phyloP scores from a whole-genome alignment of 352 stramenopile genomes.

The Phytophthora tentaculata region DNA sequence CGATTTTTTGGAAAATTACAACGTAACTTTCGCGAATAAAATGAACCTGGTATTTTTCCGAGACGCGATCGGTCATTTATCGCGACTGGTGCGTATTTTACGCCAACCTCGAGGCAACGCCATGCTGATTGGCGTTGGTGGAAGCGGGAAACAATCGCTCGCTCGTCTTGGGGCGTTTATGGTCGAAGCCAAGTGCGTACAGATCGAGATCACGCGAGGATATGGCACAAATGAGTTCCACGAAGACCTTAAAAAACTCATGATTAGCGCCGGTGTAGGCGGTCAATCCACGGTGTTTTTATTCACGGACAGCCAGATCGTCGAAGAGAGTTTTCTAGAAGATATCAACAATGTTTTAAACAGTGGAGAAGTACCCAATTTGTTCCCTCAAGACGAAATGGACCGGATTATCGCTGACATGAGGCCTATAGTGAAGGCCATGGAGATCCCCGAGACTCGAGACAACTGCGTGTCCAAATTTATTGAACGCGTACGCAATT shows the following conservation, averaged over 20 bases:
- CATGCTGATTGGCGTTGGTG: constrained; percentile 96
- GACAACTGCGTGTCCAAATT: constrained; percentile 93
- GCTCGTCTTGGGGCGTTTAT: constrained; percentile 92
- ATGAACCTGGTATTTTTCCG: constrained; percentile 98
- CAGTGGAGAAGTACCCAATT: constrained; percentile 95
- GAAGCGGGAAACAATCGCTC: constrained; percentile 94
- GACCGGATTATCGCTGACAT: constrained; percentile 94
- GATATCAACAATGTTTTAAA: constrained; percentile 98
- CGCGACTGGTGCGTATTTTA: constrained; percentile 90
- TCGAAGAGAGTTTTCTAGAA: constrained; percentile 95
- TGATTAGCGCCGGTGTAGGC: constrained; percentile 93
- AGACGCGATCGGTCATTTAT: constrained; percentile 92
- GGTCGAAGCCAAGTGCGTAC: constrained; percentile 89
- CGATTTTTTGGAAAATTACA: constrained; percentile 95
- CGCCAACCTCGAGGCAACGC: constrained; percentile 93
- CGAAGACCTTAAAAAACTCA: constrained; percentile 94
- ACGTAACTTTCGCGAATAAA: constrained; percentile 92
- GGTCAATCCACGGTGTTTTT: constrained; percentile 88
- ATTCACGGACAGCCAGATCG: constrained; percentile 96
- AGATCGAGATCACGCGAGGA: constrained; percentile 93
- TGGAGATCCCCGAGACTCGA: constrained; percentile 90
- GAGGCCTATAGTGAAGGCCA: constrained; percentile 85
- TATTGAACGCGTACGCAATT: constrained; percentile 91
- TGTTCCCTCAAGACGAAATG: constrained; percentile 94
- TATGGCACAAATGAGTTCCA: constrained; percentile 92